Conservation (phyloP, 352 stramenopile species). For the Phytophthora cactorum region DNA sequence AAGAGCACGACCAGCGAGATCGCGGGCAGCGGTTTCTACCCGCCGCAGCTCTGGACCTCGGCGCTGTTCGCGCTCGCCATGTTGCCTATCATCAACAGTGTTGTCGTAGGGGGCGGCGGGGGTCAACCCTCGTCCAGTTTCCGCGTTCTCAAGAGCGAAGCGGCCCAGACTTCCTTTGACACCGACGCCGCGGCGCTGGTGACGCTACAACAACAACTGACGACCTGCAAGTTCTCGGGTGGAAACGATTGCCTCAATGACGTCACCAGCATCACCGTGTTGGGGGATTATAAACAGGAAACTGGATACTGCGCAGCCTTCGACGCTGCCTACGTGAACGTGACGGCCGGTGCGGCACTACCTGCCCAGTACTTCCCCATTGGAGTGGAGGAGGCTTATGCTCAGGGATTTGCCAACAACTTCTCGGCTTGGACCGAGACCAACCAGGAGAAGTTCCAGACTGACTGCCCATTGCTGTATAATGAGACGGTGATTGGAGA, state of each 20-base stretch:
- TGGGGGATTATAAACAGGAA: constrained; percentile 63
- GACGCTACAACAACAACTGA: constrained; percentile 51
- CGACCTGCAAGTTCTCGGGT: constrained; percentile 74
- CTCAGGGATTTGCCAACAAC: constrained; percentile 68
- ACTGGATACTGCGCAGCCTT: constrained; percentile 64
- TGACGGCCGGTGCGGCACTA: constrained; percentile 41
- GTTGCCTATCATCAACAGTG: constrained; percentile 55
- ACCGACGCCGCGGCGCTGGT: constrained; percentile 47
- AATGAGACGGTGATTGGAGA: constrained; percentile 55
- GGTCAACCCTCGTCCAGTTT: constrained; percentile 5
- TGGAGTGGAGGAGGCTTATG: constrained; percentile 53
- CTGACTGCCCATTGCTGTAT: constrained; percentile 77
- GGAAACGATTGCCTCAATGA: constrained; percentile 65
- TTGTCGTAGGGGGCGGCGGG: constrained; percentile 37
- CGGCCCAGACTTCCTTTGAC: constrained; percentile 34
- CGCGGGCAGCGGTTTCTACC: constrained; percentile 48
- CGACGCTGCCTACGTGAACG: constrained; percentile 66
- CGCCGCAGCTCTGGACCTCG: constrained; percentile 46
- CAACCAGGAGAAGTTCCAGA: constrained; percentile 71
- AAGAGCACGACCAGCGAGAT: constrained; percentile 51
- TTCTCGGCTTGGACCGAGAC: constrained; percentile 68
- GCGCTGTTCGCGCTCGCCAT: constrained; percentile 47
- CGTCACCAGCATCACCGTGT: constrained; percentile 46
- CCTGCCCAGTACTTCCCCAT: constrained; percentile 77
- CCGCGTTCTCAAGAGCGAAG: constrained; percentile 31